Evolutionary conservation across 257 asterid species (phyloP).

Genomic region (Mitragyna speciosa): DNA sequence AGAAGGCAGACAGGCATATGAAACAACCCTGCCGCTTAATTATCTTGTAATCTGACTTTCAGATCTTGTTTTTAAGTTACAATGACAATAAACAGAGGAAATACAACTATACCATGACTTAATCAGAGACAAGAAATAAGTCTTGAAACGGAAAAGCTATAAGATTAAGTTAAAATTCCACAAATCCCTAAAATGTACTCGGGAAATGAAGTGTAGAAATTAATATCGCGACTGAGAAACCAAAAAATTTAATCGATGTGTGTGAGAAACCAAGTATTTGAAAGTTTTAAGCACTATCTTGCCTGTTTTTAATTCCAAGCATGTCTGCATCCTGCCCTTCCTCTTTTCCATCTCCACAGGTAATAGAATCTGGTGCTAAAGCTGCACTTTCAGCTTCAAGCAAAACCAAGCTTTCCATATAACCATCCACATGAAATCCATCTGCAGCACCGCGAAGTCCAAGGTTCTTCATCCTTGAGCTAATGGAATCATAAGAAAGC

Average conservation of each 20-base stretch:
- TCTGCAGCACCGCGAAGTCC: slow-evolving; percentile 23
- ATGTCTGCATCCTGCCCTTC: not conserved
- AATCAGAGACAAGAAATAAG: not conserved
- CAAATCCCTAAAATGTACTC: not conserved
- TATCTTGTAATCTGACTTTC: not conserved
- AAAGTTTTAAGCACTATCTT: not conserved
- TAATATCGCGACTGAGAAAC: not conserved
- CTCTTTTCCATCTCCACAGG: not conserved
- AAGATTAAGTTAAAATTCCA: not conserved
- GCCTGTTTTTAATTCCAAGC: not conserved
- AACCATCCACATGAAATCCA: slow-evolving; percentile 24
- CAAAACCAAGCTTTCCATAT: slow-evolving; percentile 29
- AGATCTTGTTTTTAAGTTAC: not conserved
- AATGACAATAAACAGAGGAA: not conserved
- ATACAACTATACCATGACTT: not conserved
- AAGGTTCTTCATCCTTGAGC: slow-evolving; percentile 15
- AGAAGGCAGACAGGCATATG: not conserved
- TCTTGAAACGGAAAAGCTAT: not conserved
- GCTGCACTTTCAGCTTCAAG: slow-evolving; percentile 17
- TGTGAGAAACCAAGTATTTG: not conserved
- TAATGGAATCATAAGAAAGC: slow-evolving; percentile 15
- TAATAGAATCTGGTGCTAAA: not conserved
- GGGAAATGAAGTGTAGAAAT: not conserved
- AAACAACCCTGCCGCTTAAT: not conserved
- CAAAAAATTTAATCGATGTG: not conserved